These are phyloP conservation scores for Ligustrum vulgare DNA, from an alignment of 257 asterid species.

Conservation along the genomic window DNA sequence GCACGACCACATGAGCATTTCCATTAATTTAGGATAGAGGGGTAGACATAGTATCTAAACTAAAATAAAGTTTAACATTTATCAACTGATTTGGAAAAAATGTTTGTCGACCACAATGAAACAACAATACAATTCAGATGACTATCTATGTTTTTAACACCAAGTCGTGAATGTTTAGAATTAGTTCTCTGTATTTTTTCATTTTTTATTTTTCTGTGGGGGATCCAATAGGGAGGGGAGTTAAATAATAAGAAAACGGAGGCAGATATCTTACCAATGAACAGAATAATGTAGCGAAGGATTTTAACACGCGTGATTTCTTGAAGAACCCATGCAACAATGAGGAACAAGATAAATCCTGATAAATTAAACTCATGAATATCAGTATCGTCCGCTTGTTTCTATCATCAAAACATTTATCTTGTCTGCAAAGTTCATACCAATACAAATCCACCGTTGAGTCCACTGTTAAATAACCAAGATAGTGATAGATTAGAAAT, in stretches of 20 bases:
- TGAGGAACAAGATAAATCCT: conserved; percentile 87
- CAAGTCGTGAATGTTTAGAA: neutral
- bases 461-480: conserved; percentile 69
- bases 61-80: neutral
- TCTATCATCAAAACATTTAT: conserved; percentile 11
- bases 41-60: neutral
- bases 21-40: neutral
- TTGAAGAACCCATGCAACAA: conserved; percentile 79
- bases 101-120: neutral
- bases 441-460: conserved; percentile 85
- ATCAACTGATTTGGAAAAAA: neutral
- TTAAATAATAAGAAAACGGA: neutral
- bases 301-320: conserved; percentile 63
- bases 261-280: conserved; percentile 61
- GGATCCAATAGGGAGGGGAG: neutral
- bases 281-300: conserved; percentile 83
- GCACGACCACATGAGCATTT: neutral
- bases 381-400: neutral
- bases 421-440: conserved; percentile 35
- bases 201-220: neutral
- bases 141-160: neutral
- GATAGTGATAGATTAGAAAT: neutral
- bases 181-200: neutral
- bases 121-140: neutral
- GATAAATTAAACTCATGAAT: conserved; percentile 20